These are phyloP conservation scores for Saitozyma sp. DNA, from an alignment of 768 basidiomycete species.

Conservation along the genomic window DNA sequence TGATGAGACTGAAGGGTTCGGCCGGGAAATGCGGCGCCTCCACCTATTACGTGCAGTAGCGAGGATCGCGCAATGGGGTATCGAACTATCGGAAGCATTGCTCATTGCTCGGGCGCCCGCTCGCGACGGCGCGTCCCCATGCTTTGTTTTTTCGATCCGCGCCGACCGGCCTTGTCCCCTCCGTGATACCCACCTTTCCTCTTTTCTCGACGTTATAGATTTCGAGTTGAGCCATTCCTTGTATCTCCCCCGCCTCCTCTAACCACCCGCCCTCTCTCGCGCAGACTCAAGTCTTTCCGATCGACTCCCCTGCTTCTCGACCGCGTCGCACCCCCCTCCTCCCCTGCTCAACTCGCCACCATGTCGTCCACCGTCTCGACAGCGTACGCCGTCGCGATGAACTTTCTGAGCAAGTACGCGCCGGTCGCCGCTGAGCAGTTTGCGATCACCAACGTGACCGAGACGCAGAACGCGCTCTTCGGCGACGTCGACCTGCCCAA, in stretches of 20 bases:
- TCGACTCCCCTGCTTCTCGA: no score
- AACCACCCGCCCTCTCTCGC: neutral
- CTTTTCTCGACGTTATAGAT: neutral
- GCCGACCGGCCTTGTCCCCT: no score
- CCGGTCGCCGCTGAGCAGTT: slow-evolving; percentile 47
- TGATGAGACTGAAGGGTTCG: no score
- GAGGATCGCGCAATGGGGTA: neutral
- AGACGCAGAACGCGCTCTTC: slow-evolving; percentile 71
- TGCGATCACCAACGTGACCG: slow-evolving; percentile 72
- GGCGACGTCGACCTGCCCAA: slow-evolving; percentile 41
- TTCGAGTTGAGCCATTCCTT: neutral
- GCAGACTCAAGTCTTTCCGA: no score
- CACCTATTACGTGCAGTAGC: neutral
- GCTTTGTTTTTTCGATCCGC: no score
- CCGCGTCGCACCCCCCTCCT: neutral
- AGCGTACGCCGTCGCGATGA: slow-evolving; percentile 29
- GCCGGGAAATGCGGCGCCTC: no score
- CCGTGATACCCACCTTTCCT: no score
- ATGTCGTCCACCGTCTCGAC: no score
- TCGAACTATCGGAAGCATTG: no score
- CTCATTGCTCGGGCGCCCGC: no score
- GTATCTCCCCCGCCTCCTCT: neutral
- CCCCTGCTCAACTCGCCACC: slow-evolving; percentile 2
- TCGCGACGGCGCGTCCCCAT: no score
- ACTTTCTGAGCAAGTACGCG: slow-evolving; percentile 39